Base-by-base conservation (phyloP, 768 basidiomycete species). In the Termitomyces sp. region DNA sequence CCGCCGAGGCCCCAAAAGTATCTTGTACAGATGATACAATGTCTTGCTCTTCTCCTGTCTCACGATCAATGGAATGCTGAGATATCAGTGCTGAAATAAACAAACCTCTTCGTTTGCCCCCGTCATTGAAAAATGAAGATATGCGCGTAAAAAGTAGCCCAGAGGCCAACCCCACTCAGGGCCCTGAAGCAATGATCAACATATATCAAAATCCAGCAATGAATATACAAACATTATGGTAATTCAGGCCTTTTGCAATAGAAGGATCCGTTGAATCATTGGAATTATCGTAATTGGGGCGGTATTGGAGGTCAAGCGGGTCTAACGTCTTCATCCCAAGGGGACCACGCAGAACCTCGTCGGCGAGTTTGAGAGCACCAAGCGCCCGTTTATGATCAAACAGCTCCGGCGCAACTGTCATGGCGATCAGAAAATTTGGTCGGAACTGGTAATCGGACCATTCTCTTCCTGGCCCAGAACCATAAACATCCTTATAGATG, bases 391-490 rank as follows among this genome's bases (percentile, higher is more conserved):
- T 70, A 9, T 83, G 82, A 54, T 93, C 82, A 71, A 98, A 99
- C 47, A 99, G 72, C 70, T 98, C 97, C 9, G 96, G 96, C 1
- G 97, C 97, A 46, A 98, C 94, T 2, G 88, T 82, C 95, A 98
- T 98, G 0, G 97, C 92, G 58, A 98, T 89, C 4, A 94, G 88
- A 78, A 94, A 96, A 72, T 98, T 97, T 65, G 86, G 83, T 59
- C 94, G 82, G 63, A 97, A 81, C 71, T 98, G 97, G 70, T 98
- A 99, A 72, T 99, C 95, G 5, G 94, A 92, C 94, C 94, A 98
- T 71, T 96, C 92, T 55, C 92, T 82, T 10, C 86, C 90, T 49
- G 78, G 67, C 0, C 92, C 92, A 11, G 97, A 94, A 41, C 95
- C 93, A 63, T 89, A 89, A 7, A 98, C 93, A 68, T 99, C 97